Evolutionary conservation across 2,329 filamentous ascomycete genomes (phyloP).

Genomic region (Venturia nashicola): DNA sequence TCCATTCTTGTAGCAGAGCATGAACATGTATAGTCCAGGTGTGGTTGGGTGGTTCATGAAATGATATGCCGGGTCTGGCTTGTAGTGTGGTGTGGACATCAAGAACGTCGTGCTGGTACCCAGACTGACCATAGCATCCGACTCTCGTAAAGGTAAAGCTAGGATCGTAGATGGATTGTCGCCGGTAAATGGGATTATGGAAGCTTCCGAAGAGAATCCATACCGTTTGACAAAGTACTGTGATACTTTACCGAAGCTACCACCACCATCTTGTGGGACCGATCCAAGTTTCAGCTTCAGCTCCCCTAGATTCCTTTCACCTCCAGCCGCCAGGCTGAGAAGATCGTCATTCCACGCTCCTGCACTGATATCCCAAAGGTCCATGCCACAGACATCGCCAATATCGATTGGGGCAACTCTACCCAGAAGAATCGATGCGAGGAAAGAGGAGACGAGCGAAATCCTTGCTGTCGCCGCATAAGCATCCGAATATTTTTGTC

Average conservation of each 20-base stretch:
- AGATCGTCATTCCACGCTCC: conserved; percentile 64
- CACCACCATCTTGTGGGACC: conserved; percentile 69
- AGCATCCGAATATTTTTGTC: conserved; percentile 64
- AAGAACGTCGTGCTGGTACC: conserved; percentile 95
- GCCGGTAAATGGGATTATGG: conserved; percentile 77
- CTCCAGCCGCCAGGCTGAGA: conserved; percentile 61
- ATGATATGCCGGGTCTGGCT: conserved; percentile 81
- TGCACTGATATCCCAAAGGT: conserved; percentile 78
- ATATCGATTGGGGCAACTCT: conserved; percentile 81
- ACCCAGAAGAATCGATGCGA: conserved; percentile 82
- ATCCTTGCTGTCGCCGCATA: conserved; percentile 75
- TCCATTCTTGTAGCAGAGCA: conserved; percentile 99
- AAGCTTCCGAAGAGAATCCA: conserved; percentile 63
- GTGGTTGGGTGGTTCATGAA: conserved; percentile 98
- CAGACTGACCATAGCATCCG: conserved; percentile 87
- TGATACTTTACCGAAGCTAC: conserved; percentile 62
- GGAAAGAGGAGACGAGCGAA: conserved; percentile 88
- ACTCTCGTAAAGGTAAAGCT: conserved; percentile 70
- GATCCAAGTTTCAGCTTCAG: conserved; percentile 69
- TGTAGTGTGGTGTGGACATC: conserved; percentile 89
- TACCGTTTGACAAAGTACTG: conserved; percentile 69
- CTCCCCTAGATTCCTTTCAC: conserved; percentile 44
- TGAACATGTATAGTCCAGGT: conserved; percentile 92
- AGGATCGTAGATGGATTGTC: conserved; percentile 96
- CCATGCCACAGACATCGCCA: conserved; percentile 91